Percentiles rank a stretch among this genome's conserved stretches.
phyloP scores from a whole-genome alignment of 1,139 yeast genomes.

The Pichia norvegensis region DNA sequence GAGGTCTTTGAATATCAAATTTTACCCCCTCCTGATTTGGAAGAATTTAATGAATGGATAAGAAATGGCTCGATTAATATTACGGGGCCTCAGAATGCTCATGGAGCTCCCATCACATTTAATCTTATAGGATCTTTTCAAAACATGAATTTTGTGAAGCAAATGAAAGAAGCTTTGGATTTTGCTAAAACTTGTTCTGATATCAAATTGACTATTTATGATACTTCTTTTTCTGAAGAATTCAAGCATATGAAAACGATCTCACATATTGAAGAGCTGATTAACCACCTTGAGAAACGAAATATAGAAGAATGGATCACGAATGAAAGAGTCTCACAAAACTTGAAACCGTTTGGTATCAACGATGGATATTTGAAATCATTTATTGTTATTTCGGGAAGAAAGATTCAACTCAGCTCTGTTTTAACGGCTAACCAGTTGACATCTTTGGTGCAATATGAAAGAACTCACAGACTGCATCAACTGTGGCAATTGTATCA shows the following conservation, averaged over 20 bases:
- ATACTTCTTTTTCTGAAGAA: constrained; percentile 13
- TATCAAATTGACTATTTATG: constrained; percentile 34
- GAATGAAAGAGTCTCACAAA: not conserved
- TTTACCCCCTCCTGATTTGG: constrained; percentile 1
- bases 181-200: constrained; percentile 15
- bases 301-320: not conserved
- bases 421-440: constrained; percentile 13
- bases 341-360: not conserved
- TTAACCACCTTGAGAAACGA: not conserved
- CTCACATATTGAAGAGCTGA: constrained; percentile 2
- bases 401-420: constrained; percentile 16
- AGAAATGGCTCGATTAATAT: constrained; percentile 5
- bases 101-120: constrained; percentile 31
- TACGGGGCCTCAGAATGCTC: constrained; percentile 4
- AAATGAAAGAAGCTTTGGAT: constrained; percentile 35
- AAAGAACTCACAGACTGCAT: constrained; percentile 21
- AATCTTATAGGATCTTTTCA: constrained; percentile 55
- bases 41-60: constrained; percentile 4
- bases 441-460: constrained; percentile 21
- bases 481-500: constrained; percentile 14
- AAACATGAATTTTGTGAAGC: constrained; percentile 31
- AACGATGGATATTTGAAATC: constrained; percentile 2
- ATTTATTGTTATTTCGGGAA: constrained; percentile 24
- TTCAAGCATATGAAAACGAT: constrained; percentile 10
- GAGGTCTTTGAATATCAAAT: constrained; percentile 8